A percentile compares a stretch with the other conserved stretches of the same genome.
Evolutionary conservation across 1,139 yeast genomes (phyloP).

Genomic region (Geotrichum reessii): DNA sequence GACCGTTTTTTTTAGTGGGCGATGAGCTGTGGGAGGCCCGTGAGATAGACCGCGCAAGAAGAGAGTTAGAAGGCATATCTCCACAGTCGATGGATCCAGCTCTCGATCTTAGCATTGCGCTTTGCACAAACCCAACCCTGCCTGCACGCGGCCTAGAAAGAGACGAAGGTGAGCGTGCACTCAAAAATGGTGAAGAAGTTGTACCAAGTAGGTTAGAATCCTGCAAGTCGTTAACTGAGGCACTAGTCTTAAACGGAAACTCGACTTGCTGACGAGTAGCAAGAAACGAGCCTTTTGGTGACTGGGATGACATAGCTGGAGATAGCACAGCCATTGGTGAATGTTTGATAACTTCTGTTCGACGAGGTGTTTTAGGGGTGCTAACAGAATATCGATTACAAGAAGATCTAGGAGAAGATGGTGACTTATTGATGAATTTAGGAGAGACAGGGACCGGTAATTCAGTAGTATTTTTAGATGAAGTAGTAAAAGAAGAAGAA

Average conservation of each 20-base stretch:
- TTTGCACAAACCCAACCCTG: constrained; percentile 30
- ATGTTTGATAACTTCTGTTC: not conserved
- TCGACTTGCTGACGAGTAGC: not conserved
- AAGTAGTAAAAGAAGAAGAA: not conserved
- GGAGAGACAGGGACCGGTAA: not conserved
- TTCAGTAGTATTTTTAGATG: not conserved
- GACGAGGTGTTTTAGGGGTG: not conserved
- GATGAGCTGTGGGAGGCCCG: constrained; percentile 1
- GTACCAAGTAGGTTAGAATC: not conserved
- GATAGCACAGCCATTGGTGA: not conserved
- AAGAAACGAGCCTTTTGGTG: not conserved
- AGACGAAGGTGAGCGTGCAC: constrained; percentile 1
- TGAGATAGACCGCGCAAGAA: not conserved
- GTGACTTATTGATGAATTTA: not conserved
- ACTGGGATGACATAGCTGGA: not conserved
- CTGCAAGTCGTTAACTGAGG: not conserved
- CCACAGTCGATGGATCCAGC: not conserved
- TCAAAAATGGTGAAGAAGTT: not conserved
- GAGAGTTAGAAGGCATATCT: not conserved
- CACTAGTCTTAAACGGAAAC: not conserved
- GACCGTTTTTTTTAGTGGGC: constrained; percentile 9
- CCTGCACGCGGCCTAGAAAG: constrained; percentile 2
- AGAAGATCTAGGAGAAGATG: not conserved
- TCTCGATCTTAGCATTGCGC: constrained; percentile 27
- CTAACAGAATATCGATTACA: not conserved